Conservation (phyloP, 2,329 filamentous ascomycete species). For the Thielaviopsis ethacetica region DNA sequence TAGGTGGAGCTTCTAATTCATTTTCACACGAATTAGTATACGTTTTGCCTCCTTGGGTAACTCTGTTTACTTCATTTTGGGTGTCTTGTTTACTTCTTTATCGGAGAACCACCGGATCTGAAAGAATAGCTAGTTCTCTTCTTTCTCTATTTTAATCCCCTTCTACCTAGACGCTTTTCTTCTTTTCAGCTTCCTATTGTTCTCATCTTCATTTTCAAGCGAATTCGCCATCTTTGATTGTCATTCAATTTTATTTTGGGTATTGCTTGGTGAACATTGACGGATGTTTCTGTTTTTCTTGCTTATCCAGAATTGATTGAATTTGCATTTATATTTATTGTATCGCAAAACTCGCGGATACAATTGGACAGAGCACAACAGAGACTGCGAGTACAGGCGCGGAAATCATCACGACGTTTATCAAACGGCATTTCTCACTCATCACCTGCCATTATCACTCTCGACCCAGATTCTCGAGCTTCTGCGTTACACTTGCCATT, state of each 20-base stretch:
- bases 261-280: background rate
- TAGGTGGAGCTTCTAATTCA: background rate
- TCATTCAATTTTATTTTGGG: background rate
- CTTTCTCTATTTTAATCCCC: background rate
- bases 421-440: background rate
- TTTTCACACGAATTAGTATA: background rate
- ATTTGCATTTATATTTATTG: background rate
- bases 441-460: background rate
- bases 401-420: too few species aligned
- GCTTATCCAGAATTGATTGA: background rate
- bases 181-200: background rate
- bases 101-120: background rate
- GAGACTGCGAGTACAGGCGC: background rate
- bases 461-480: background rate
- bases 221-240: background rate
- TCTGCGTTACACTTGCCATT: background rate
- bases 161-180: background rate
- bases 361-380: background rate
- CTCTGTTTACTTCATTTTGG: conserved; percentile 15
- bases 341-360: background rate
- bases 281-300: background rate
- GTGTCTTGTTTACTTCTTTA: conserved; percentile 14
- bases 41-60: conserved; percentile 17
- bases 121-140: background rate
- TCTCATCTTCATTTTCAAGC: background rate